These are phyloP conservation scores for Melampsora larici-populina DNA, from an alignment of 1,284 basidiomycete genomes.

Conservation along the genomic window DNA sequence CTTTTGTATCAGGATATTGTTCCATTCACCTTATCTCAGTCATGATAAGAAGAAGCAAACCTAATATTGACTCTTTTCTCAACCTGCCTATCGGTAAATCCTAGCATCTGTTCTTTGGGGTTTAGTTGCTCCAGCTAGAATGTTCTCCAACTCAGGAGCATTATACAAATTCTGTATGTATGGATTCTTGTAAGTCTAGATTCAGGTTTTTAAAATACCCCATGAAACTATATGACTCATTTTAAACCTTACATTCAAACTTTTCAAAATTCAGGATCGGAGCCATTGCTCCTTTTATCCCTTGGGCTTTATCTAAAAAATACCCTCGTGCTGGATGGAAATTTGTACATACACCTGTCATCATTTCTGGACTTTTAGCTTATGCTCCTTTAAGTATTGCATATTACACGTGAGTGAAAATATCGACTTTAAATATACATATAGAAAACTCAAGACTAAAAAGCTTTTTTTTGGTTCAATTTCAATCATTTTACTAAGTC, in stretches of 20 bases:
- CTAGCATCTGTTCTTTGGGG: constrained; percentile 40
- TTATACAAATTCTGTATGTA: constrained; percentile 31
- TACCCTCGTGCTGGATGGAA: constrained; percentile 29
- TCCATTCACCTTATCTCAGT: no score
- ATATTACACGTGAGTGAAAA: constrained; percentile 24
- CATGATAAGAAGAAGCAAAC: not conserved
- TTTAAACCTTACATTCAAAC: not conserved
- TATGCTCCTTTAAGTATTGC: constrained; percentile 28
- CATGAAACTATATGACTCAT: no score
- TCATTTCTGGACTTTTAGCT: constrained; percentile 23
- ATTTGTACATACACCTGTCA: constrained; percentile 37
- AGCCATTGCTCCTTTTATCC: constrained; percentile 29
- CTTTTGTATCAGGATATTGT: no score
- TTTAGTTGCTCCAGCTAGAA: constrained; percentile 15
- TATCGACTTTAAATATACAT: not conserved
- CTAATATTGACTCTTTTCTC: no score
- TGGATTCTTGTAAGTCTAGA: constrained; percentile 30
- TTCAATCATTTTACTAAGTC: not conserved
- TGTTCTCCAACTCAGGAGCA: constrained; percentile 22
- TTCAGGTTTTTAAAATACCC: no score
- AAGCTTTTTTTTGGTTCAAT: no score
- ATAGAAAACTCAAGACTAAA: not conserved
- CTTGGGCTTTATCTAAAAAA: constrained; percentile 30
- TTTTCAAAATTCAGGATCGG: constrained; percentile 11
- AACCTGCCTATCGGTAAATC: constrained; percentile 11